Conservation (phyloP, 306 rosid species). For the Vigna mungo region DNA sequence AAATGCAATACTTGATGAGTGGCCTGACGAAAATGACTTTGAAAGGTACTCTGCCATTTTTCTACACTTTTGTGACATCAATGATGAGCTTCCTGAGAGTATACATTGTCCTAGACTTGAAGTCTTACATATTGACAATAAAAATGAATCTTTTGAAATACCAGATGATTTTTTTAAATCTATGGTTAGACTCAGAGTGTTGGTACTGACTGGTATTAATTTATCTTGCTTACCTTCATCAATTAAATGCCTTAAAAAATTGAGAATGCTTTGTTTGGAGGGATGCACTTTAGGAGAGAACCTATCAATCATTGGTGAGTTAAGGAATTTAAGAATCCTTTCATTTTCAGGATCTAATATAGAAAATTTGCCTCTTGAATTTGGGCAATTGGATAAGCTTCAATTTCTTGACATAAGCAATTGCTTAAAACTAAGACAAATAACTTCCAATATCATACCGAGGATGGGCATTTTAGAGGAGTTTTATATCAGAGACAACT, state of each 20-base stretch:
- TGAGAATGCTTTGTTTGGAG: conserved; percentile 41
- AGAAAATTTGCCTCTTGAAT: conserved; percentile 16
- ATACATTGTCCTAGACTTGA: conserved; percentile 4
- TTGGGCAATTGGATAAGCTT: conserved; percentile 19
- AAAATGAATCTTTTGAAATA: not conserved
- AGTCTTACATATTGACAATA: conserved; percentile 3
- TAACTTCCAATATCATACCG: conserved; percentile 44
- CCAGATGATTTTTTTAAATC: conserved; percentile 13
- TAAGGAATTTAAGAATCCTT: conserved; percentile 35
- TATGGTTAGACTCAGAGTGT: conserved; percentile 9
- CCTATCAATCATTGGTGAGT: conserved; percentile 27
- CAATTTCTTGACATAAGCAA: conserved; percentile 34
- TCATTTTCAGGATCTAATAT: conserved; percentile 36
- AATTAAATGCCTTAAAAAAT: not conserved
- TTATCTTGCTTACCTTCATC: not conserved
- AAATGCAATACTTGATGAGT: conserved; percentile 17
- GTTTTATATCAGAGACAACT: conserved; percentile 47
- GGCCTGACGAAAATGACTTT: conserved; percentile 34
- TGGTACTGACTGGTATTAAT: not conserved
- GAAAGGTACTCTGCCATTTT: conserved; percentile 10
- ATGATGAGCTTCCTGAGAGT: not conserved
- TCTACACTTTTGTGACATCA: not conserved
- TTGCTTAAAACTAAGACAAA: not conserved
- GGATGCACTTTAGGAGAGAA: not conserved
- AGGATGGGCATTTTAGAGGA: conserved; percentile 46